Percentiles rank a stretch among this genome's conserved stretches.
Evolutionary conservation across 2,329 filamentous ascomycete genomes (phyloP).

Genomic region (Aspergillus versicolor): DNA sequence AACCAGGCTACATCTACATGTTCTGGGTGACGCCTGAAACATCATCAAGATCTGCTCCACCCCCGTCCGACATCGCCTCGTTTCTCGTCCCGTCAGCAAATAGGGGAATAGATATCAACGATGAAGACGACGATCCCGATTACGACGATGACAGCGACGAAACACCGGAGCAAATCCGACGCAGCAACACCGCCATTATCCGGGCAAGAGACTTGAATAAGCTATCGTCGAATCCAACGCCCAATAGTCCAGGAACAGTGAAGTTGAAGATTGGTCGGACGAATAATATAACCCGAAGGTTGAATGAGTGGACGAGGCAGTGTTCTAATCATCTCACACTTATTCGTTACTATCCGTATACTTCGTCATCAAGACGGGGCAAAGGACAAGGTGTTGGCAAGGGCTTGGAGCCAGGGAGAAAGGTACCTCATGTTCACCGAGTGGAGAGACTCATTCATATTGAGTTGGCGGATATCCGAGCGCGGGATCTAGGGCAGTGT

Average conservation of each 20-base stretch:
- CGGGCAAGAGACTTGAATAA: conserved; percentile 37
- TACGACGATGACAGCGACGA: conserved; percentile 19
- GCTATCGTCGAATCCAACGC: conserved; percentile 30
- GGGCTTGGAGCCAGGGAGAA: conserved; percentile 48
- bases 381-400: not conserved
- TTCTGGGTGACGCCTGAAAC: conserved; percentile 86
- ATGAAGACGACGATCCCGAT: not conserved
- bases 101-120: not conserved
- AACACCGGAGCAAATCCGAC: conserved; percentile 25
- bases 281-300: conserved; percentile 81
- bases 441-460: conserved; percentile 90
- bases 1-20: conserved; percentile 95
- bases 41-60: conserved; percentile 46
- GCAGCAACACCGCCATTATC: conserved; percentile 38
- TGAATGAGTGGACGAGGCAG: conserved; percentile 92
- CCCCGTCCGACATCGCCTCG: conserved; percentile 59
- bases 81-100: conserved; percentile 55
- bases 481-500: conserved; percentile 63
- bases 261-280: conserved; percentile 66
- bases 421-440: conserved; percentile 80
- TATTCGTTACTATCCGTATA: conserved; percentile 87
- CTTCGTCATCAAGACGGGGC: conserved; percentile 23
- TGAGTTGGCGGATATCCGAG: conserved; percentile 67
- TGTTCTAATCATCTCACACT: conserved; percentile 87
- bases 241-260: conserved; percentile 56